Percentiles rank a stretch among this genome's conserved stretches.
Conservation (phyloP, 2,329 filamentous ascomycete species). For the Pseudodiploospora longispora region DNA sequence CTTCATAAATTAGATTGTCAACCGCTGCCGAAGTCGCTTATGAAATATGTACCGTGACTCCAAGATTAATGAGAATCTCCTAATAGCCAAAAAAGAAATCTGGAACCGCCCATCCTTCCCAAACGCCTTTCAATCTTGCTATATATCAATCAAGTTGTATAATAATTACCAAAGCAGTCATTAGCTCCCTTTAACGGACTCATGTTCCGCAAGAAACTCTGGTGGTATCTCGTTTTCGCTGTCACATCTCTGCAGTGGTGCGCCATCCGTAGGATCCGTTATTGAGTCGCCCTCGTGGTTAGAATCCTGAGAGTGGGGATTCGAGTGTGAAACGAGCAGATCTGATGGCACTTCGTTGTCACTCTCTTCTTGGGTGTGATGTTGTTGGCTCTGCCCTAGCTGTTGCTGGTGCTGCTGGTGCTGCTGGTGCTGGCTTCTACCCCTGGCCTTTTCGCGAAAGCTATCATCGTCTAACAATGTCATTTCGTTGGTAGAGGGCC, state of each 20-base stretch:
- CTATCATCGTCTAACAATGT: conserved; percentile 3
- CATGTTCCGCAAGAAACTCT: conserved; percentile 44
- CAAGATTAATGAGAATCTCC: too few species aligned
- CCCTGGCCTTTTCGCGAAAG: conserved; percentile 4
- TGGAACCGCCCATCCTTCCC: too few species aligned
- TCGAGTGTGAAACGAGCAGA: conserved; percentile 23
- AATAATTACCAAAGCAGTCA: too few species aligned
- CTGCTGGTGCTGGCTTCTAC: background rate
- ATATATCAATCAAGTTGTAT: too few species aligned
- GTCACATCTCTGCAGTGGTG: conserved; percentile 18
- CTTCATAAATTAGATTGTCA: too few species aligned
- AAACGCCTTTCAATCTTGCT: too few species aligned
- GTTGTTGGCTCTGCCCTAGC: background rate
- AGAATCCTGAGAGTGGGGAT: conserved; percentile 22
- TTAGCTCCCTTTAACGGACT: background rate
- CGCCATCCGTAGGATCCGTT: conserved; percentile 11
- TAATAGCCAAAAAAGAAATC: too few species aligned
- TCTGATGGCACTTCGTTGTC: conserved; percentile 15
- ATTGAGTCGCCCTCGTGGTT: conserved; percentile 10
- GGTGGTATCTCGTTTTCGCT: conserved; percentile 43
- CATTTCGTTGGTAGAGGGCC: background rate
- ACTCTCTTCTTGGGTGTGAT: conserved; percentile 8
- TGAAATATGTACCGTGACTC: too few species aligned
- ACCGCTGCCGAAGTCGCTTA: too few species aligned
- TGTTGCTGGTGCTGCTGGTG: background rate